These are phyloP conservation scores for Volutella citrinella DNA, from an alignment of 2,329 filamentous ascomycete species.

Conservation along the genomic window DNA sequence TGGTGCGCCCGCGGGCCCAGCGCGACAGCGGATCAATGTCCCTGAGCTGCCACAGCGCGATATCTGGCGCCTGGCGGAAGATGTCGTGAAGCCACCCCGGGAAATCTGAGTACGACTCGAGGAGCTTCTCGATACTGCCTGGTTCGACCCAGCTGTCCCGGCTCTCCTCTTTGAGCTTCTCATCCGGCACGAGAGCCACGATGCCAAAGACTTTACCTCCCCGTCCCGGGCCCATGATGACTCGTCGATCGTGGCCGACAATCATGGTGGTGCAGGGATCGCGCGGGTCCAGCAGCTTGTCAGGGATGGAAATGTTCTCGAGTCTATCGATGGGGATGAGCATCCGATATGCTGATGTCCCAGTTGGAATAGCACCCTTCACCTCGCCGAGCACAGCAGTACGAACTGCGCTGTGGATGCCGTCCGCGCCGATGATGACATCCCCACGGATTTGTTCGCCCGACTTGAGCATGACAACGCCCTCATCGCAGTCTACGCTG, in stretches of 20 bases:
- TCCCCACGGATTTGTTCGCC: slow-evolving; percentile 15
- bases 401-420: slow-evolving; percentile 18
- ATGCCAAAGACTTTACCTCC: slow-evolving; percentile 18
- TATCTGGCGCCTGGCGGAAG: slow-evolving; percentile 4
- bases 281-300: slow-evolving; percentile 8
- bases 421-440: slow-evolving; percentile 19
- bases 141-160: slow-evolving; percentile 19
- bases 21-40: slow-evolving; percentile 9
- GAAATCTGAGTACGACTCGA: slow-evolving; percentile 14
- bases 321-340: slow-evolving; percentile 17
- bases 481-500: slow-evolving; percentile 12
- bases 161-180: slow-evolving; percentile 14
- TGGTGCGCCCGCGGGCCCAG: slow-evolving; percentile 6
- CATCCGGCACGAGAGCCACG: slow-evolving; percentile 17
- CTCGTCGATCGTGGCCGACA: slow-evolving; percentile 17
- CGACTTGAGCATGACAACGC: slow-evolving; percentile 13
- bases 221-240: slow-evolving; percentile 19
- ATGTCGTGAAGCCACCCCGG: slow-evolving; percentile 8
- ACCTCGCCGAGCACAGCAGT: slow-evolving; percentile 14
- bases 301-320: slow-evolving; percentile 3
- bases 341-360: slow-evolving; percentile 20
- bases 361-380: slow-evolving; percentile 13
- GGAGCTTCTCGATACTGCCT: slow-evolving; percentile 15
- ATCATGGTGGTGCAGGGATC: slow-evolving; percentile 18
- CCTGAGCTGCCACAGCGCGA: slow-evolving; percentile 11